Conservation (phyloP, 768 basidiomycete genomes). For the Rossbeevera mucosa region DNA sequence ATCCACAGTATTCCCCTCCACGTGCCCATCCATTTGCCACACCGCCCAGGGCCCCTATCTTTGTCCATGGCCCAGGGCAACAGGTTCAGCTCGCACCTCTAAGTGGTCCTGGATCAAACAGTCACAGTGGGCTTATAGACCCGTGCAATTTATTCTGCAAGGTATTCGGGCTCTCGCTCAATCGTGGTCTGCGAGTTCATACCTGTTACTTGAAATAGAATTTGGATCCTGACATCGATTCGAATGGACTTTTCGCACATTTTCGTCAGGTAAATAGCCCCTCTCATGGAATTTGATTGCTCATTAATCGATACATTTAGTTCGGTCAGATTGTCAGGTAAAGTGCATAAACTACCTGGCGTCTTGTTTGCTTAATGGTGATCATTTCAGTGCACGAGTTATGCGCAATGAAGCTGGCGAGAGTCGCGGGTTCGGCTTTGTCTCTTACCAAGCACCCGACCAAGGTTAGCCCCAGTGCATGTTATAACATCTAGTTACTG, state of each 20-base stretch:
- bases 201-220: constrained; percentile 46
- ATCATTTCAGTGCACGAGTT: constrained; percentile 65
- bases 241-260: constrained; percentile 76
- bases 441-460: constrained; percentile 78
- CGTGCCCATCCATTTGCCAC: constrained; percentile 48
- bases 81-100: constrained; percentile 81
- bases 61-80: constrained; percentile 85
- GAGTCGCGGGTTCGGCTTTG: constrained; percentile 88
- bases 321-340: constrained; percentile 90
- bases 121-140: constrained; percentile 84
- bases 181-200: constrained; percentile 1
- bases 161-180: constrained; percentile 35
- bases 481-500: background rate
- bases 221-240: constrained; percentile 79
- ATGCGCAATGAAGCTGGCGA: constrained; percentile 84
- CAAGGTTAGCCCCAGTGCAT: constrained; percentile 49
- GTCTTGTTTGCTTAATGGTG: background rate
- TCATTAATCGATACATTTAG: constrained; percentile 35
- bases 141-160: constrained; percentile 91
- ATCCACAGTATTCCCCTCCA: constrained; percentile 61
- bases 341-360: constrained; percentile 2
- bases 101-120: constrained; percentile 69
- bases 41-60: constrained; percentile 39
- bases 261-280: constrained; percentile 60
- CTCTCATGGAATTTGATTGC: constrained; percentile 6